Base-by-base conservation (phyloP, 768 basidiomycete species). In the Galerina sulciceps region DNA sequence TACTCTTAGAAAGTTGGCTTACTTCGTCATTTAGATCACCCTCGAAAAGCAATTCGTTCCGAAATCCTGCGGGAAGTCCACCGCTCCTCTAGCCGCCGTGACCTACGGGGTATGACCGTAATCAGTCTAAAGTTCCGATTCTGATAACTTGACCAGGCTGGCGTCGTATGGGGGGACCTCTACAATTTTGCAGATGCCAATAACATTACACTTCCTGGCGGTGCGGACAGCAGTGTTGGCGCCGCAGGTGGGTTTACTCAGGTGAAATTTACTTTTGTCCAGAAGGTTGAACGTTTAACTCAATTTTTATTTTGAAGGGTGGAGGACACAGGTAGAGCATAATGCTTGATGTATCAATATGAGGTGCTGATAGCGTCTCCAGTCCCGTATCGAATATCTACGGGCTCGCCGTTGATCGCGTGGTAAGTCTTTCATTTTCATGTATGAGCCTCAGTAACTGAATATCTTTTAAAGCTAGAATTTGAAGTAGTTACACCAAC, bases 401-500 rank as follows among this genome's bases (percentile, higher is more conserved):
- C 70, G 81, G 81, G 15, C 68, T 82, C 9, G 81, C 78, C 0
- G 80, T 75, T 4, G 81, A 81, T 65, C 70, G 80, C 31, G 79
- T 76, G 20, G 81, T 81, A 59, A 63, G 58, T 56, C 35, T 26
- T 14, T 20, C 20, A 0, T n/a, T 35, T 41, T n/a, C n/a, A 15
- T 48, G 13, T 57, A 15, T 43, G 20, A 49, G 14, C 20, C n/a
- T 23, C 11, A 26, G 20, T 57, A 26, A 18, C 18, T 35, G 9
- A 23, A n/a, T 43, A 1, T 35, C 6, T 4, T 40, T 42, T 10
- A 55, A 51, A 79, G 76, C 73, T 84, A 5, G 70, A 86, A 64
- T 79, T 75, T 67, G 80, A 79, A 54, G 70, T 85, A 0, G 83
- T 85, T 6, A 84, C 82, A 0, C 82, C 85, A 0, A 80, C 82